phyloP scores from a whole-genome alignment of 495 filamentous ascomycete species.

The Penicillium subrubescens region DNA sequence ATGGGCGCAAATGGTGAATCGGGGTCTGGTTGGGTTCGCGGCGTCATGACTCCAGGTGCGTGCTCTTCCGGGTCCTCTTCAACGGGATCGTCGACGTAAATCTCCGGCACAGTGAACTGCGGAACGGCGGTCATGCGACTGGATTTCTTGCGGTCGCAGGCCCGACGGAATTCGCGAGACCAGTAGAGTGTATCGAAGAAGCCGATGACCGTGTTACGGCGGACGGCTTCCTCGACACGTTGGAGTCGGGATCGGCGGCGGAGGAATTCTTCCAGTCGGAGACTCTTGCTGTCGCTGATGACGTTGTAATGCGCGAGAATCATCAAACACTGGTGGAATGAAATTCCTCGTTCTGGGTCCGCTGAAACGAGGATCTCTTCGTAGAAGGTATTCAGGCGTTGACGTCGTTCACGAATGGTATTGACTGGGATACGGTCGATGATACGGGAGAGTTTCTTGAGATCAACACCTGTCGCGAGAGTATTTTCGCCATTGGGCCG shows the following conservation, averaged over 20 bases:
- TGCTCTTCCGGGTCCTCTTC: constrained; percentile 32
- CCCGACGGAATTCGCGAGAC: constrained; percentile 76
- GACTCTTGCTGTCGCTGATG: constrained; percentile 94
- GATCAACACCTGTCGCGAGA: constrained; percentile 70
- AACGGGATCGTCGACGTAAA: constrained; percentile 76
- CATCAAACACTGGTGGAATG: constrained; percentile 93
- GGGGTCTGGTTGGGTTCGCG: constrained; percentile 22
- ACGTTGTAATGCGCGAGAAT: constrained; percentile 98
- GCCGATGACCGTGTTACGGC: constrained; percentile 81
- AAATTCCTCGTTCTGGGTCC: constrained; percentile 82
- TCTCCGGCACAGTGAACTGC: constrained; percentile 85
- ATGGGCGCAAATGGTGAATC: constrained; percentile 29
- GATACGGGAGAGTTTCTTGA: constrained; percentile 72
- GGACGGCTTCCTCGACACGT: constrained; percentile 94
- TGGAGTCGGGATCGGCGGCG: constrained; percentile 87
- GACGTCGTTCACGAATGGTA: constrained; percentile 70
- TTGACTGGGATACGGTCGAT: constrained; percentile 74
- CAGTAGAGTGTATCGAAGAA: constrained; percentile 98
- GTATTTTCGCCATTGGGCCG: constrained; percentile 37
- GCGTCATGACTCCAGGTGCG: constrained; percentile 24
- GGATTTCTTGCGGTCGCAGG: constrained; percentile 64
- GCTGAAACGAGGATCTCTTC: constrained; percentile 95
- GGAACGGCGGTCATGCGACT: constrained; percentile 76
- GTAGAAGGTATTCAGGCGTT: constrained; percentile 87
- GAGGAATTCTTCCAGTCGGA: constrained; percentile 92